Evolutionary conservation across 768 basidiomycete genomes (phyloP).

Genomic region (Strobilomyces echinocephalus): DNA sequence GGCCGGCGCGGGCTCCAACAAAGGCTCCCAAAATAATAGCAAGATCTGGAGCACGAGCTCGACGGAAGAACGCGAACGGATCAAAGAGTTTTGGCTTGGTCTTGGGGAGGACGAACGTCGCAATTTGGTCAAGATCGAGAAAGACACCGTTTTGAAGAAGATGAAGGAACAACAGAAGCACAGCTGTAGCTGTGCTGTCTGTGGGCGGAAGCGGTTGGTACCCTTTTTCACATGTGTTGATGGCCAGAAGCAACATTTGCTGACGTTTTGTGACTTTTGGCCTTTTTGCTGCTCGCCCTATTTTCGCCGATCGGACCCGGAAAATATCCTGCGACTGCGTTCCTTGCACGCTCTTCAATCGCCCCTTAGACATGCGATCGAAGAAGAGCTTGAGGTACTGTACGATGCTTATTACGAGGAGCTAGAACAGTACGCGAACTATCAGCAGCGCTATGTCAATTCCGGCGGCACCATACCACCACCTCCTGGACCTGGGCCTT

Average conservation of each 20-base stretch:
- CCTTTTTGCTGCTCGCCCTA: slow-evolving; percentile 14
- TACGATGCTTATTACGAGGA: slow-evolving; percentile 99
- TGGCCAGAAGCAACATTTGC: slow-evolving; percentile 12
- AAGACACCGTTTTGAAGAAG: slow-evolving; percentile 94
- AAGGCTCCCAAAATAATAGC: slow-evolving; percentile 43
- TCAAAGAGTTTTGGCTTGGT: slow-evolving; percentile 96
- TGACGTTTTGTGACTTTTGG: slow-evolving; percentile 22
- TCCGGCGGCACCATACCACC: slow-evolving; percentile 87
- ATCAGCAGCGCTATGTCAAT: slow-evolving; percentile 92
- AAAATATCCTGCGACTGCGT: slow-evolving; percentile 7
- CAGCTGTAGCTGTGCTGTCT: slow-evolving; percentile 91
- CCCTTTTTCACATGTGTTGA: slow-evolving; percentile 27
- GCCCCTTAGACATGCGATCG: slow-evolving; percentile 80
- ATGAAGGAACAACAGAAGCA: slow-evolving; percentile 99
- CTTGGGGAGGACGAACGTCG: slow-evolving; percentile 88
- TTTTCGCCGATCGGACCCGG: slow-evolving; percentile 17
- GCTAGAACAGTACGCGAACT: slow-evolving; percentile 98
- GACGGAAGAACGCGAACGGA: slow-evolving; percentile 90
- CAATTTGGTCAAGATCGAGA: slow-evolving; percentile 94
- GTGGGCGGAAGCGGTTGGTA: slow-evolving; percentile 91
- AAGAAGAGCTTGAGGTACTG: slow-evolving; percentile 99
- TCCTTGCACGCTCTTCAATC: slow-evolving; percentile 12
- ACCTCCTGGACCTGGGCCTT: slow-evolving; percentile 94
- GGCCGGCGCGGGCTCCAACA: slow-evolving; percentile 21
- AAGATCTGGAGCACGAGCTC: slow-evolving; percentile 96